Percentiles rank a stretch among this genome's conserved stretches.
phyloP scores from a whole-genome alignment of 805 yeast species.

The Barnettozyma siamensis region DNA sequence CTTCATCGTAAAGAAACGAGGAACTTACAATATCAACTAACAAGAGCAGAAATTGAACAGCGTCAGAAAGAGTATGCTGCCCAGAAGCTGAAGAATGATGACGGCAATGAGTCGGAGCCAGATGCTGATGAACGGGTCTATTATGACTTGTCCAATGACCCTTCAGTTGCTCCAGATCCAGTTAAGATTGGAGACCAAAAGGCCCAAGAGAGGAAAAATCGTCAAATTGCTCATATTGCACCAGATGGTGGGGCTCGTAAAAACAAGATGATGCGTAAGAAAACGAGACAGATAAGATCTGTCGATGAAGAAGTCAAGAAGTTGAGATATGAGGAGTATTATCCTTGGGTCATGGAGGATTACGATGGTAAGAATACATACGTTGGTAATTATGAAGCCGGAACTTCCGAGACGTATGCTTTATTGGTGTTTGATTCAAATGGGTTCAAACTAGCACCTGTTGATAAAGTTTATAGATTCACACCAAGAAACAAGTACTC shows the following conservation, averaged over 20 bases:
- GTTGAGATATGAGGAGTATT: constrained; percentile 89
- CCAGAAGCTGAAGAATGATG: constrained; percentile 28
- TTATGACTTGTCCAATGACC: constrained; percentile 13
- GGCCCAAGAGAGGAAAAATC: constrained; percentile 27
- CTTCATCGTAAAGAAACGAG: constrained; percentile 92
- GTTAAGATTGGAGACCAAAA: constrained; percentile 33
- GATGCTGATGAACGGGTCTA: constrained; percentile 15
- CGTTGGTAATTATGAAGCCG: constrained; percentile 95
- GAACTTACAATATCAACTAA: constrained; percentile 79
- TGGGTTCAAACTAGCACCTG: constrained; percentile 83
- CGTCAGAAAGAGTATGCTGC: constrained; percentile 45
- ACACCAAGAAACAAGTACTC: constrained; percentile 92
- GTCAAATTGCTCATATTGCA: constrained; percentile 62
- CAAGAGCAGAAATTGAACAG: constrained; percentile 68
- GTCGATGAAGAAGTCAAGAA: constrained; percentile 80
- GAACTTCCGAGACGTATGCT: constrained; percentile 76
- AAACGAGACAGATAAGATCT: constrained; percentile 77
- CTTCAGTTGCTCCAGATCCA: constrained; percentile 28
- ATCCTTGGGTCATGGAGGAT: constrained; percentile 98
- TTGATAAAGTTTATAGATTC: constrained; percentile 89
- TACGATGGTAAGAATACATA: constrained; percentile 90
- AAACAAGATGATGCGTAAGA: constrained; percentile 58
- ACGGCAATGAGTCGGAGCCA: constrained; percentile 27
- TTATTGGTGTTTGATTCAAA: constrained; percentile 72
- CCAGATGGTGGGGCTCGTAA: constrained; percentile 89